Evolutionary conservation across 1,284 basidiomycete genomes (phyloP).

Genomic region (Ceratobasidium sp.): DNA sequence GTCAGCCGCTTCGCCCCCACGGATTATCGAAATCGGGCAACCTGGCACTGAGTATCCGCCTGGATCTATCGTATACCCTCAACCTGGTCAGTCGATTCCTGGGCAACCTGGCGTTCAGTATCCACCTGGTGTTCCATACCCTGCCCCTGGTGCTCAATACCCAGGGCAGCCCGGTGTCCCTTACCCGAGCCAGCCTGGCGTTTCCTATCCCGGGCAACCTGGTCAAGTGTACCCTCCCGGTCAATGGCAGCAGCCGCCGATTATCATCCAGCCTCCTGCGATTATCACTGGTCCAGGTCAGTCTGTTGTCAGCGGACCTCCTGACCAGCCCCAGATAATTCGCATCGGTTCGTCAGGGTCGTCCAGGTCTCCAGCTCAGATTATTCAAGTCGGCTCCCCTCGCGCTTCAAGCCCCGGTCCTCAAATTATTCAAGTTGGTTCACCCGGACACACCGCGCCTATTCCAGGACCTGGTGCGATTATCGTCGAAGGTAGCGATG

Average conservation of each 20-base stretch:
- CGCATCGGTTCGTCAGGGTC: not conserved
- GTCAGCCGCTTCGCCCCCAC: not conserved
- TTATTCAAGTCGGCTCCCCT: conserved; percentile 19
- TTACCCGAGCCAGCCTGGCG: not conserved
- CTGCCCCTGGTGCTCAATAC: conserved; percentile 3
- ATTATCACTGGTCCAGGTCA: conserved; percentile 5
- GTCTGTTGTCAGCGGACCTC: not conserved
- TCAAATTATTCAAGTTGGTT: conserved; percentile 29
- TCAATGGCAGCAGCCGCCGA: conserved; percentile 14
- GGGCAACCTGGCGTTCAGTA: not conserved
- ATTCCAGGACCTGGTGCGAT: not conserved
- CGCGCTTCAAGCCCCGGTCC: conserved; percentile 1
- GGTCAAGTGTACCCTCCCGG: conserved; percentile 18
- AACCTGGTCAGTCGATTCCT: not conserved
- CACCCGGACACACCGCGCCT: conserved; percentile 22
- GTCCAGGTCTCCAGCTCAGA: not conserved
- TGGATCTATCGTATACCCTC: not conserved
- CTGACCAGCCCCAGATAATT: conserved; percentile 12
- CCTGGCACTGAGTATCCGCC: not conserved
- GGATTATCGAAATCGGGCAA: conserved; percentile 21
- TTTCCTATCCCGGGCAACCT: not conserved
- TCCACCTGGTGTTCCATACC: not conserved
- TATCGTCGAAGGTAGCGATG: conserved; percentile 10
- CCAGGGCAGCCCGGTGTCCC: not conserved
- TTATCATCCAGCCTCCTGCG: conserved; percentile 29